Conservation (phyloP, 106 monocot species). For the Narthecium ossifragum region DNA sequence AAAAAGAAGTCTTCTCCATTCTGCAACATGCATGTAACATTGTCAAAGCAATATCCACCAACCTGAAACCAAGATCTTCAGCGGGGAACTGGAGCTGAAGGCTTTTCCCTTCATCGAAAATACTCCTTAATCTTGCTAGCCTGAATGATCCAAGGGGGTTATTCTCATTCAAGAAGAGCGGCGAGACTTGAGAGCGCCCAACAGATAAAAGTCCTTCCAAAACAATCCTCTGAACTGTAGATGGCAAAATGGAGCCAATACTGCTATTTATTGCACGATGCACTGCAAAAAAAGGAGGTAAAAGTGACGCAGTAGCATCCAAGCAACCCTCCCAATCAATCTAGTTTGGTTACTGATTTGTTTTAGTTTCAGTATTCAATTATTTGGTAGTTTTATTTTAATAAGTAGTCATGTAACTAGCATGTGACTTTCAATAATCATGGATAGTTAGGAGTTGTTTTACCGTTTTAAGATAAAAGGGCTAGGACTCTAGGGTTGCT, state of each 20-base stretch:
- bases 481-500: no score
- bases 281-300: slow-evolving; percentile 42
- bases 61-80: slow-evolving; percentile 98
- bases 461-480: no score
- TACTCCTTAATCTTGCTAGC: slow-evolving; percentile 58
- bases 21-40: not conserved
- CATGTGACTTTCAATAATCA: no score
- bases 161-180: slow-evolving; percentile 62
- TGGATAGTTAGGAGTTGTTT: no score
- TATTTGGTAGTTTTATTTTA: no score
- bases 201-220: slow-evolving; percentile 81
- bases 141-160: slow-evolving; percentile 71
- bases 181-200: slow-evolving; percentile 74
- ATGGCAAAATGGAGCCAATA: slow-evolving; percentile 58
- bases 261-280: slow-evolving; percentile 63
- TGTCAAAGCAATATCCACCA: slow-evolving; percentile 5
- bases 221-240: slow-evolving; percentile 54
- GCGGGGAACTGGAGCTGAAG: slow-evolving; percentile 95
- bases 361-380: no score
- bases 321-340: no score
- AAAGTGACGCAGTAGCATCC: no score
- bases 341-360: no score
- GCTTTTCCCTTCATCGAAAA: slow-evolving; percentile 86
- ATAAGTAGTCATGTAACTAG: no score
- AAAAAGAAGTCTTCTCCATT: no score